These are phyloP conservation scores for Rhododendron ovatum DNA, from an alignment of 148 eudicot genomes.

Conservation along the genomic window DNA sequence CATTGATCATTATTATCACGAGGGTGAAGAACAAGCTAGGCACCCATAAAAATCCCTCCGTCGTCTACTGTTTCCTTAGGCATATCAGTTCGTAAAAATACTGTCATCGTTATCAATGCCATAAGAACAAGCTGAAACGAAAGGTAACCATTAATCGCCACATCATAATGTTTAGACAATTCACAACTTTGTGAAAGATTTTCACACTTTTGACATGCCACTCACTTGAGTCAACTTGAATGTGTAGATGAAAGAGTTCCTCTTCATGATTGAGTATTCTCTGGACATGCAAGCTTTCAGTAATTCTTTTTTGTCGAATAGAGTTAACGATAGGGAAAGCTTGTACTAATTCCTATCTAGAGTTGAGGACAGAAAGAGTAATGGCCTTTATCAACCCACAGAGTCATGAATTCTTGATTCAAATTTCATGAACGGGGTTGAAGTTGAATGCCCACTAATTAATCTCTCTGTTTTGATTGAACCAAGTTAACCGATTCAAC, in stretches of 20 bases:
- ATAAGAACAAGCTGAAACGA: conserved; percentile 22
- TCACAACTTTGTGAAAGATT: neutral
- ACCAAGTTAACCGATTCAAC: no score
- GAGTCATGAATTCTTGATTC: no score
- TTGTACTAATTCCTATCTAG: no score
- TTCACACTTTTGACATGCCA: conserved; percentile 1
- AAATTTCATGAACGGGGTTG: no score
- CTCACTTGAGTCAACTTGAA: conserved; percentile 40
- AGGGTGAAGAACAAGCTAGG: conserved; percentile 40
- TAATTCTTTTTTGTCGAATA: conserved; percentile 17
- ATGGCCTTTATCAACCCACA: no score
- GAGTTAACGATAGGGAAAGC: no score
- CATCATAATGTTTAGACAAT: neutral
- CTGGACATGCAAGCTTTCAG: conserved; percentile 35
- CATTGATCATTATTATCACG: conserved; percentile 37
- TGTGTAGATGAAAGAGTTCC: conserved; percentile 34
- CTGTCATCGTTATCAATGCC: conserved; percentile 25
- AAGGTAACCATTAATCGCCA: neutral
- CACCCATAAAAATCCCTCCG: conserved; percentile 37
- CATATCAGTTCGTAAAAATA: conserved; percentile 25
- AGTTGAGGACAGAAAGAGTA: no score
- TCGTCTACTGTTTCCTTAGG: conserved; percentile 26
- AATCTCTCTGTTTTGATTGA: no score
- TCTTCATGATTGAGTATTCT: conserved; percentile 38
- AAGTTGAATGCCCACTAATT: no score